Conservation (phyloP, 2,329 filamentous ascomycete species). For the Xylaria sp. region DNA sequence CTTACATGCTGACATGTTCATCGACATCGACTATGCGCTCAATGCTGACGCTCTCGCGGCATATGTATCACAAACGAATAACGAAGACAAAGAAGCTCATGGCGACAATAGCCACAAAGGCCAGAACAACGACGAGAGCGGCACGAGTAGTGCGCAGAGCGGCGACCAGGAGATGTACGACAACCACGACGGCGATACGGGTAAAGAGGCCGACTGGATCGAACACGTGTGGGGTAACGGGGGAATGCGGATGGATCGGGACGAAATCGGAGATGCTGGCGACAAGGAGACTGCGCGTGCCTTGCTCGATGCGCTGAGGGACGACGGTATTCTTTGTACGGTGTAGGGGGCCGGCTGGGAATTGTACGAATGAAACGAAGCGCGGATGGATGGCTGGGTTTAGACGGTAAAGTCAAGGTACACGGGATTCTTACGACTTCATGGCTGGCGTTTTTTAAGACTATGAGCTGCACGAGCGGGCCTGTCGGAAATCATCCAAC, state of each 20-base stretch:
- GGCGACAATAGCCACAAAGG: slow-evolving; percentile 14
- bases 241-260: slow-evolving; percentile 17
- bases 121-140: neutral
- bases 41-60: slow-evolving; percentile 42
- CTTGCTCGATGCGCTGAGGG: slow-evolving; percentile 47
- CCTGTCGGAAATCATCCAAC: neutral
- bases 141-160: neutral
- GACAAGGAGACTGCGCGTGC: slow-evolving; percentile 48
- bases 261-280: slow-evolving; percentile 21
- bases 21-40: slow-evolving; percentile 39
- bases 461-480: too few species aligned
- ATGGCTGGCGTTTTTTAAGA: slow-evolving; percentile 7
- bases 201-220: slow-evolving; percentile 45
- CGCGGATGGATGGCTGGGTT: neutral
- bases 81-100: neutral
- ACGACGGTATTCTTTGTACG: slow-evolving; percentile 31
- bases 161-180: slow-evolving; percentile 8
- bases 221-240: slow-evolving; percentile 44
- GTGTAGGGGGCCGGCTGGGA: neutral
- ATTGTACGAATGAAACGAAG: neutral
- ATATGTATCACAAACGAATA: slow-evolving; percentile 35
- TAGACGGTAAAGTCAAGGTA: neutral
- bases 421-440: neutral
- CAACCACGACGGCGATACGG: neutral
- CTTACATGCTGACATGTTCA: slow-evolving; percentile 31